These are phyloP conservation scores for Colletotrichum tofieldiae DNA, from an alignment of 2,329 filamentous ascomycete genomes.

Conservation along the genomic window DNA sequence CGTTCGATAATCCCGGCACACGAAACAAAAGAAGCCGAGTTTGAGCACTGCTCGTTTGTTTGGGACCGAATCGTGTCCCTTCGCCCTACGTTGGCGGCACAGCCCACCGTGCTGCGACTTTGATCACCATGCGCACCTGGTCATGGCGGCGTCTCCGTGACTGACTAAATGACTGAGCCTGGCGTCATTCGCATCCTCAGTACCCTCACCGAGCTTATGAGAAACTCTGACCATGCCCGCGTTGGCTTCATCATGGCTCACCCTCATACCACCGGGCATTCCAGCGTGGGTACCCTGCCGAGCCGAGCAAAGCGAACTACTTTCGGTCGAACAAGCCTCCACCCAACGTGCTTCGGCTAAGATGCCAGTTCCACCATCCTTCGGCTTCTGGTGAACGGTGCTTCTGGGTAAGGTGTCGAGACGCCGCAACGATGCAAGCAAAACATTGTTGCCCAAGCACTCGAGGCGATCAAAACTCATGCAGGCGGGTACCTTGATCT, in stretches of 20 bases:
- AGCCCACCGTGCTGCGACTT: background rate
- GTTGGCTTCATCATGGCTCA: background rate
- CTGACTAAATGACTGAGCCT: background rate
- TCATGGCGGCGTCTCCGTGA: constrained; percentile 6
- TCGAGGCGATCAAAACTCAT: background rate
- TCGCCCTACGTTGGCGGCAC: background rate
- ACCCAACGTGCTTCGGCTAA: constrained; percentile 13
- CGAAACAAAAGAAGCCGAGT: constrained; percentile 22
- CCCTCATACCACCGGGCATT: background rate
- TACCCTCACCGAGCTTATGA: background rate
- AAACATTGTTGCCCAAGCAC: background rate
- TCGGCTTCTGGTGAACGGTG: background rate
- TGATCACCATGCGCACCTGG: background rate
- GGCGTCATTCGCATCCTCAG: background rate
- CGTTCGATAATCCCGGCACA: constrained; percentile 1
- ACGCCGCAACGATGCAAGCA: background rate
- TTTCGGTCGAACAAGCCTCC: constrained; percentile 8
- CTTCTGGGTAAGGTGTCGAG: background rate
- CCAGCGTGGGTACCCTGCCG: background rate
- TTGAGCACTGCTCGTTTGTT: constrained; percentile 7
- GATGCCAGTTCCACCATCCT: constrained; percentile 11
- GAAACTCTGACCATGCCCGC: background rate
- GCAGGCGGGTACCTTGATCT: constrained; percentile 5
- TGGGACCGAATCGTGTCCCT: background rate
- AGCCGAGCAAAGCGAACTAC: background rate